Evolutionary conservation across 2,329 filamentous ascomycete species (phyloP), one percentile per base, ranked within the genome.

Genomic region (Penicillium sp.): DNA sequence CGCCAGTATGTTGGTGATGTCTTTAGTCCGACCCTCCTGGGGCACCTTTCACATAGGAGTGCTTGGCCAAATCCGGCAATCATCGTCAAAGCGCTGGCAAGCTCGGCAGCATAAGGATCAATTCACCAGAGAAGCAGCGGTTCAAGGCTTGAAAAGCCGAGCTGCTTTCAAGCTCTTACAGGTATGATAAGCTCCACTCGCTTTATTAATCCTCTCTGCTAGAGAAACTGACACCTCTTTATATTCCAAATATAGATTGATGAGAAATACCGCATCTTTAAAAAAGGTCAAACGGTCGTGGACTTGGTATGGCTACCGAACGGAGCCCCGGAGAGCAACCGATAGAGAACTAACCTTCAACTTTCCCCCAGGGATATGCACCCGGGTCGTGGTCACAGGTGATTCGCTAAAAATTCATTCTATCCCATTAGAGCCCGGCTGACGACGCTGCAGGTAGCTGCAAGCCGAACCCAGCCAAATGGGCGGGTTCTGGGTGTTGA

Each of bases 131-230:
- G 85, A 90, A 66, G 93, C 95, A 46, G 89, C 87, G 69, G 86
- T 96, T 2, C 83, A 90, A 64, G 88, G 88, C 0, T 78, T 97
- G 57, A 97, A 93, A 76, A 96, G 92, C 67, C 86, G 95, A 61
- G 95, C 95, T 26, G 95, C 93, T 0, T 97, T 95, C 75, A 99
- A 99, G 75, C 80, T 99, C 10, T 77, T 97, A 19, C 90, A 97
- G 81, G 92, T 92, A 71, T 23, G 51, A 8, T 43, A 7, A 42
- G 39, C 3, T 13, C 19, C 11, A 23, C 6, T 42, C 19, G 10
- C 19, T 11, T 13, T 2, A 13, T 23, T 1, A 42, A 8, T 5
- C 2, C 4, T 11, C 21, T 19, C 4, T 42, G 19, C 9, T 42
- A 10, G 39, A 13, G 39, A 42, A 11, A 11, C 10, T 29, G 14